A percentile compares a stretch with the other conserved stretches of the same genome.
Evolutionary conservation across 495 filamentous ascomycete species (phyloP).

Genomic region (Penicillium flavigenum): DNA sequence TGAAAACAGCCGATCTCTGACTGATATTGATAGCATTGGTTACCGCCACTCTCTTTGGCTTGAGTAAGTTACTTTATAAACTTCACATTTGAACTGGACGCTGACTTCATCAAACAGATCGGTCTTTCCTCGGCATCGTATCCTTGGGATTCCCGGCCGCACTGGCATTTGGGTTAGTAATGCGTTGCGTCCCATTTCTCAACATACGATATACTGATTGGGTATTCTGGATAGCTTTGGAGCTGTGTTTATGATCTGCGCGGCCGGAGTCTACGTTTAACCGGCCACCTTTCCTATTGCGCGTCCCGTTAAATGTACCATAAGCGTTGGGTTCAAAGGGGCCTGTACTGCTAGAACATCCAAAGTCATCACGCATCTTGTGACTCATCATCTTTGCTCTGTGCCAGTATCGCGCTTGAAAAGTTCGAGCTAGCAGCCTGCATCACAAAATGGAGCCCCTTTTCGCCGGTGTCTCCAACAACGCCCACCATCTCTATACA

Average conservation of each 20-base stretch:
- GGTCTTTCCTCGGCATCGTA: slow-evolving; percentile 73
- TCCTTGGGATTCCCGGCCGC: slow-evolving; percentile 86
- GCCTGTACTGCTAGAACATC: slow-evolving; percentile 40
- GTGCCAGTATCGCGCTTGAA: slow-evolving; percentile 10
- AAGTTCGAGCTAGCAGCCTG: slow-evolving; percentile 12
- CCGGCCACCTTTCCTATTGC: slow-evolving; percentile 37
- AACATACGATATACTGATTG: background rate
- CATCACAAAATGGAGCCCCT: slow-evolving; percentile 46
- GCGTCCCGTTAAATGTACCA: slow-evolving; percentile 39
- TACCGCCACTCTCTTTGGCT: slow-evolving; percentile 70
- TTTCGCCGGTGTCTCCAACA: slow-evolving; percentile 82
- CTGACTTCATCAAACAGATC: slow-evolving; percentile 57
- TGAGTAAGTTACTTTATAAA: slow-evolving; percentile 62
- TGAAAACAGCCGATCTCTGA: slow-evolving; percentile 18
- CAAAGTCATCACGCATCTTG: slow-evolving; percentile 26
- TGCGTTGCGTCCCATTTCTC: background rate
- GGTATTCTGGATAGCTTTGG: slow-evolving; percentile 65
- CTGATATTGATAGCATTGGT: slow-evolving; percentile 47
- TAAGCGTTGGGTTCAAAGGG: slow-evolving; percentile 36
- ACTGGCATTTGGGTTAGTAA: slow-evolving; percentile 78
- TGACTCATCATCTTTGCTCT: slow-evolving; percentile 12
- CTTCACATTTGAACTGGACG: background rate
- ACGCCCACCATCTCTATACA: slow-evolving; percentile 83
- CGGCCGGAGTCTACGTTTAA: slow-evolving; percentile 97
- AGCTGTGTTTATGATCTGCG: slow-evolving; percentile 96